Base-by-base conservation (phyloP, 2,329 filamentous ascomycete genomes). In the Aspergillus sp. region DNA sequence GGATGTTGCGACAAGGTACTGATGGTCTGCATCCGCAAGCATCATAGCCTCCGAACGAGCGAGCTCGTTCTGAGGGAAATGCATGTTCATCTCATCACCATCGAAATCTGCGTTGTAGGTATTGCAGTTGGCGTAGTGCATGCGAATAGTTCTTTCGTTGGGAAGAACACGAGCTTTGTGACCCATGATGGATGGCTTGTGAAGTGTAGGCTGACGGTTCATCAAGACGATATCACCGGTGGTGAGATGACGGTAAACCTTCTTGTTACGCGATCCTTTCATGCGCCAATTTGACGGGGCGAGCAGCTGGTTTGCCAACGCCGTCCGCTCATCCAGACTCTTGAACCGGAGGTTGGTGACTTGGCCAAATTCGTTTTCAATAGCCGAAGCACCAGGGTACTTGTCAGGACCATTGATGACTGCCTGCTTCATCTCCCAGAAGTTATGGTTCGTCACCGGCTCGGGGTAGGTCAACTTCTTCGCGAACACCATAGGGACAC, bases 31-130 rank as follows among this genome's bases (percentile, higher is more conserved):
- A 74, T 98, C 94, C 39, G 95, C 95, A 70, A 99, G 89, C 67
- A 92, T 91, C 67, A 96, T 85, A 2, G 95, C 95, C 79, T 99
- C 95, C 2, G 94, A 91, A 68, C 95, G 86, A 15, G 95, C 95
- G 65, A 98, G 84, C 74, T 98, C 96, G 68, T 97, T 98, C 70
- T 99, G 95, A 1, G 95, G 95, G 72, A 99, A 98, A 78, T 99
- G 95, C 93, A 99, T 96, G 76, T 99, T 99, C 95, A 99, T 99
- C 78, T 99, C 95, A 74, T 99, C 95, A 76, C 95, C 95, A 72
- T 99, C 96, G 73, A 99, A 99, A 83, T 99, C 95, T 32, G 95
- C 95, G 70, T 99, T 99, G 83, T 99, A 99, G 0, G 95, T 97
- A 73, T 99, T 99, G 77, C 95, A 98, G 76, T 99, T 99, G 70